phyloP scores from a whole-genome alignment of 106 monocot genomes.

The Acanthochlamys bracteata region DNA sequence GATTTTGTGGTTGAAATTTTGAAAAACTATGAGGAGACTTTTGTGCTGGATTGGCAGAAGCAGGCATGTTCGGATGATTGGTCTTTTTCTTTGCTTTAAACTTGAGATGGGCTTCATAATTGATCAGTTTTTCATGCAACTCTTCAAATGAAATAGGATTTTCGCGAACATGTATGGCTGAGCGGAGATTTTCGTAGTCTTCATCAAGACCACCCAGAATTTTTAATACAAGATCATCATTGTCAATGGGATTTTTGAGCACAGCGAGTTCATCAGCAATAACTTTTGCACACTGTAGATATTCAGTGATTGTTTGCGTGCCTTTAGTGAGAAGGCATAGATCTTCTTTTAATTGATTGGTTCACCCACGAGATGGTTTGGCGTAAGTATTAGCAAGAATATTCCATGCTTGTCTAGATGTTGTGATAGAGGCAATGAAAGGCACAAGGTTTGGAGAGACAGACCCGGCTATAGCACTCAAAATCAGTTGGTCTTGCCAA shows the following conservation, averaged over 20 bases:
- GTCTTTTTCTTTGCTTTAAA: too few species aligned
- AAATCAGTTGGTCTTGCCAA: slow-evolving; percentile 6
- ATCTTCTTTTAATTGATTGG: slow-evolving; percentile 1
- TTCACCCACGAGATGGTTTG: background rate
- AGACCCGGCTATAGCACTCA: slow-evolving; percentile 8
- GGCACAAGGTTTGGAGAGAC: background rate
- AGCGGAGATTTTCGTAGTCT: background rate
- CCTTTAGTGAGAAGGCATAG: slow-evolving; percentile 1
- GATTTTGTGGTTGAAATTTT: too few species aligned
- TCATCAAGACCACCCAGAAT: background rate
- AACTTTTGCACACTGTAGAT: background rate
- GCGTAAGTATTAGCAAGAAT: slow-evolving; percentile 5
- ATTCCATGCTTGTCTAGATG: slow-evolving; percentile 6
- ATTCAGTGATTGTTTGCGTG: background rate
- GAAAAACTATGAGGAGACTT: too few species aligned
- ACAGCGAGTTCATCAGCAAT: slow-evolving; percentile 1
- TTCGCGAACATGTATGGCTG: background rate
- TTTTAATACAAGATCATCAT: background rate
- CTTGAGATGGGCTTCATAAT: too few species aligned
- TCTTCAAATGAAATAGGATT: background rate
- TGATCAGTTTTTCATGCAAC: slow-evolving; percentile 1
- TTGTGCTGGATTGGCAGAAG: too few species aligned
- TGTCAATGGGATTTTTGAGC: background rate
- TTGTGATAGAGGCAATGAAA: background rate
- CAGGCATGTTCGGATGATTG: too few species aligned